A percentile compares a stretch with the other conserved stretches of the same genome.
Conservation (phyloP, 177 flowering plant species). For the Telopea speciosissima region DNA sequence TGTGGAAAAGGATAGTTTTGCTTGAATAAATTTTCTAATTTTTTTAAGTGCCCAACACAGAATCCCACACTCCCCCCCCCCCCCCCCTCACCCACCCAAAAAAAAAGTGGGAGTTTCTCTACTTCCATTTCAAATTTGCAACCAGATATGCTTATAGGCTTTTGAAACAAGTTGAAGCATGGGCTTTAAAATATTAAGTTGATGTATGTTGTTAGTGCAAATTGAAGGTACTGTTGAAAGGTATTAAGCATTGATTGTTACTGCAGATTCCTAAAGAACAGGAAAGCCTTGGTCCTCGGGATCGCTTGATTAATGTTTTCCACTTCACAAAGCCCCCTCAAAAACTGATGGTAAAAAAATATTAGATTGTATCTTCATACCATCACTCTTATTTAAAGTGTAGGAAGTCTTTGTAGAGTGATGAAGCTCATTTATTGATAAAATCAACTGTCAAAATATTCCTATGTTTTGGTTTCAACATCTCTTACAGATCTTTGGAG, state of each 20-base stretch:
- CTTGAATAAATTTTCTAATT: no score
- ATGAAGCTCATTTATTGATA: no score
- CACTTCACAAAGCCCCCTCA: slow-evolving; percentile 72
- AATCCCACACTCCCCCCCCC: no score
- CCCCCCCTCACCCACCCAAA: no score
- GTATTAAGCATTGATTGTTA: neutral
- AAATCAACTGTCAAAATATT: neutral
- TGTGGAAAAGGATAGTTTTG: no score
- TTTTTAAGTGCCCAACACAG: no score
- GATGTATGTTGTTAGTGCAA: neutral
- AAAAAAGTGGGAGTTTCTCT: no score
- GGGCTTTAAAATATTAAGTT: no score
- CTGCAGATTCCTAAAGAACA: no score
- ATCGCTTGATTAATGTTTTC: slow-evolving; percentile 82
- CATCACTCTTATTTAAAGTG: neutral
- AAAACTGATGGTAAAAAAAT: slow-evolving; percentile 51
- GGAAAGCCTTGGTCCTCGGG: slow-evolving; percentile 74
- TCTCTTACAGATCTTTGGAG: slow-evolving; percentile 81
- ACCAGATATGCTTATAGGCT: no score
- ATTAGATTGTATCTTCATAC: neutral
- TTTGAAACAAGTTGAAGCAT: no score
- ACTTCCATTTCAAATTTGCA: no score
- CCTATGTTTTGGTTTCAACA: slow-evolving; percentile 18
- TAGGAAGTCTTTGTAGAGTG: neutral
- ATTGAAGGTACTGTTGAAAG: neutral